phyloP scores from a whole-genome alignment of 805 yeast genomes.

The Candida glaebosa region DNA sequence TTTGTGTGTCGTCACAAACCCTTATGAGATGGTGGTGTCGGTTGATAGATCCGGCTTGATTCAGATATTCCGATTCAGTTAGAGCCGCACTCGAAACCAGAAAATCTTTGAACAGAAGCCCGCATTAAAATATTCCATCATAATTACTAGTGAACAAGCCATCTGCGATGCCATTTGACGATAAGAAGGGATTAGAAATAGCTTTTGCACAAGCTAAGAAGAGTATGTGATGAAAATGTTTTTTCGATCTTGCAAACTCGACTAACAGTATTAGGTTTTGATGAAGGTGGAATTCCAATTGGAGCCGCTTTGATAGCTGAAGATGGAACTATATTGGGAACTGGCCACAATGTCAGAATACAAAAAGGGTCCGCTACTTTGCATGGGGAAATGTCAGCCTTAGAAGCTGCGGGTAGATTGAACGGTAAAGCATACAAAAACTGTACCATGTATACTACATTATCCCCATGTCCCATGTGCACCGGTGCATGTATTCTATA shows the following conservation, averaged over 20 bases:
- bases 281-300: slow-evolving; percentile 91
- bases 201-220: slow-evolving; percentile 70
- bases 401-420: slow-evolving; percentile 89
- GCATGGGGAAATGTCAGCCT: slow-evolving; percentile 89
- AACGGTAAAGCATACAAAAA: slow-evolving; percentile 74
- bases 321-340: slow-evolving; percentile 79
- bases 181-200: slow-evolving; percentile 58
- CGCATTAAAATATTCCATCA: no score
- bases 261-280: slow-evolving; percentile 43
- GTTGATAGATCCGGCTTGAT: slow-evolving; percentile 67
- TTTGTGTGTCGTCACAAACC: slow-evolving; percentile 43
- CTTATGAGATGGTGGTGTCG: slow-evolving; percentile 59
- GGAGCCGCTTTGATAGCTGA: slow-evolving; percentile 71
- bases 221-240: slow-evolving; percentile 36
- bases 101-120: slow-evolving; percentile 1
- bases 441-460: slow-evolving; percentile 88
- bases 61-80: slow-evolving; percentile 48
- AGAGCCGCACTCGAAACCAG: neutral
- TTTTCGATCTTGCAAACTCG: no score
- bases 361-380: slow-evolving; percentile 81
- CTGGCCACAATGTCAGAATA: slow-evolving; percentile 87
- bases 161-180: slow-evolving; percentile 51
- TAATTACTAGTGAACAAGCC: neutral
- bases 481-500: slow-evolving; percentile 89
- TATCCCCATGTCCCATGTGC: slow-evolving; percentile 95